Evolutionary conservation across 179 eudicot species (phyloP), one percentile per base, ranked within the genome.

Genomic region (Sideroxylon spinosum): DNA sequence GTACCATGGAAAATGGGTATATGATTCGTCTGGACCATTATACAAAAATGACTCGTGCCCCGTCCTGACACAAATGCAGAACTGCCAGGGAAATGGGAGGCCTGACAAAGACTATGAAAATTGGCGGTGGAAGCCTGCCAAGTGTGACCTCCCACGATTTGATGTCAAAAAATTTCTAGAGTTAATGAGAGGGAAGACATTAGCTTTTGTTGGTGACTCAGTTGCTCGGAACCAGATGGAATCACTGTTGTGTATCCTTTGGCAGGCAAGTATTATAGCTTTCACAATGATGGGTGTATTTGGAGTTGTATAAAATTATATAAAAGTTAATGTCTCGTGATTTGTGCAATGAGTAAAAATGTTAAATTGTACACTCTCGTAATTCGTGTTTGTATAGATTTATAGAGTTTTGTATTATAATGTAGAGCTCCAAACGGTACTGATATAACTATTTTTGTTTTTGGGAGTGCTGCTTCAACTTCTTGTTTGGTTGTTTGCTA

Each of bases 201-300:
- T 93, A 79, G 98, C 98, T 78, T 92, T 90, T 78, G 85, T 93
- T 71, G 98, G 98, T 53, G 97, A 93, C 73, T 93, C 97, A 20
- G 94, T 93, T 81, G 94, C 98, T 75, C 86, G 95, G 77, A 93
- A 93, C 82, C 98, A 93, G 86, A 92, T 93, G 97, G 97, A 93
- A 71, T 92, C 98, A 14, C 79, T 93, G 77, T 70, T 92, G 73
- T 93, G 98, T 85, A 86, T 93, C 73, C 87, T 92, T 28, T 92
- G 97, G 98, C 94, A 93, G 98, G 97, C 88, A 84, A 85, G 78
- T 76, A 63, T 46, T 6, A 62, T 7, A 57, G 32, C 78, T 65
- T 67, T 75, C 29, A 25, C 46, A 59, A n/a, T 44, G 10, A n/a
- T n/a, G n/a, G n/a, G n/a, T n/a, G n/a, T n/a, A n/a, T n/a, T n/a